Evolutionary conservation across 225 moss, liverwort and hornwort genomes (phyloP), one percentile per base, ranked within the genome.

Genomic region (Marchantia polymorpha): DNA sequence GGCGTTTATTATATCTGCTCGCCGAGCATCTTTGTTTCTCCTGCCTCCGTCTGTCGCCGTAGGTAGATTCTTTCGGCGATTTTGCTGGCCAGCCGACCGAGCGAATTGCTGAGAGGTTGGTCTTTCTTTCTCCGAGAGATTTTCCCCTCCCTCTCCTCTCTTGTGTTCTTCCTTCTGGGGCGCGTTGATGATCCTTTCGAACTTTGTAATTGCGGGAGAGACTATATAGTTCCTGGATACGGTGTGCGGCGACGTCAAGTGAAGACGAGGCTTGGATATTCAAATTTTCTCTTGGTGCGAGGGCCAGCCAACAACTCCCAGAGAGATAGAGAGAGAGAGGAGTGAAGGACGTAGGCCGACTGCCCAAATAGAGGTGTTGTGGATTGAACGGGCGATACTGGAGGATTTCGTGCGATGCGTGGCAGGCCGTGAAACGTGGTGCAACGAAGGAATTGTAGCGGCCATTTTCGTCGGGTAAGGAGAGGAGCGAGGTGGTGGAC

Each of bases 351-450:
- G 67, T 22, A 49, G 31, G 54, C 72, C 52, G 69, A 12, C 75
- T 22, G 59, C 46, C 22, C 0, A 25, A 56, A 27, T 56, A 56
- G 48, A 1, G 49, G 58, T 29, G 29, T 59, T 27, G 63, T 22
- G 59, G 66, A 52, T 27, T 68, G 64, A 9, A 77, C 73, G 27
- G 77, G 47, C 49, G n/a, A 26, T 20, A 13, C 70, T 55, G 50
- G 55, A 66, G 80, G 64, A 69, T 69, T 72, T 64, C 54, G 61
- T 69, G 64, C 23, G 31, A 22, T 64, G 69, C 60, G 50, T 61
- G 8, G 16, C 68, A 46, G 20, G 11, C 26, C 26, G 39, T 61
- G 23, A 67, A 58, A 26, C 55, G 49, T 14, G 52, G 66, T 27
- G 26, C 13, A 59, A 49, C 49, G 16, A 59, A 22, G 75, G 75